A percentile compares a stretch with the other conserved stretches of the same genome.
These are phyloP conservation scores for Guyanaporus albipodus DNA, from an alignment of 768 basidiomycete genomes.

Conservation along the genomic window DNA sequence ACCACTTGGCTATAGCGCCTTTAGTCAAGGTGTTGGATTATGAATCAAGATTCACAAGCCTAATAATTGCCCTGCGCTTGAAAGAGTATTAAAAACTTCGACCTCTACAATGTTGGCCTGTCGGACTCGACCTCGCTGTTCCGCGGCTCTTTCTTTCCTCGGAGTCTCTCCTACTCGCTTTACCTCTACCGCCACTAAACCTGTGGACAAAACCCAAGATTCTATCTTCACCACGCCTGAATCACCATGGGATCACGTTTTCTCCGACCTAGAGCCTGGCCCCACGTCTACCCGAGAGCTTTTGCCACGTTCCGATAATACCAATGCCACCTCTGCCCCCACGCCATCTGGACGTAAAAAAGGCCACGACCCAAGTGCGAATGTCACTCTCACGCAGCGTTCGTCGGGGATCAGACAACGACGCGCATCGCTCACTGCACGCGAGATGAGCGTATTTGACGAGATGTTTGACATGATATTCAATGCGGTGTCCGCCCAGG, in stretches of 20 bases:
- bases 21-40: background rate
- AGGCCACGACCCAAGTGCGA: background rate
- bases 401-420: conserved; percentile 22
- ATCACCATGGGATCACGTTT: conserved; percentile 53
- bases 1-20: conserved; percentile 78
- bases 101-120: conserved; percentile 17
- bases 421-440: conserved; percentile 62
- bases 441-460: conserved; percentile 62
- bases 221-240: conserved; percentile 34
- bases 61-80: background rate
- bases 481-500: conserved; percentile 42
- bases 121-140: conserved; percentile 7
- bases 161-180: background rate
- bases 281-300: conserved; percentile 18
- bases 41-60: background rate
- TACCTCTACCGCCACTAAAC: conserved; percentile 1
- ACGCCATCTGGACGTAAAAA: background rate
- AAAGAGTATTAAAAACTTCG: too few species aligned
- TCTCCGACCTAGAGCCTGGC: conserved; percentile 40
- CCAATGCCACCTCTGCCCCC: background rate
- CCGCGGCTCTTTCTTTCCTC: background rate
- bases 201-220: conserved; percentile 6
- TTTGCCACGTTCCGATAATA: conserved; percentile 11
- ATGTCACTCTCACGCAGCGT: conserved; percentile 10
- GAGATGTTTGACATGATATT: conserved; percentile 76